Conservation (phyloP, 2,329 filamentous ascomycete species). For the Exophiala sp. region DNA sequence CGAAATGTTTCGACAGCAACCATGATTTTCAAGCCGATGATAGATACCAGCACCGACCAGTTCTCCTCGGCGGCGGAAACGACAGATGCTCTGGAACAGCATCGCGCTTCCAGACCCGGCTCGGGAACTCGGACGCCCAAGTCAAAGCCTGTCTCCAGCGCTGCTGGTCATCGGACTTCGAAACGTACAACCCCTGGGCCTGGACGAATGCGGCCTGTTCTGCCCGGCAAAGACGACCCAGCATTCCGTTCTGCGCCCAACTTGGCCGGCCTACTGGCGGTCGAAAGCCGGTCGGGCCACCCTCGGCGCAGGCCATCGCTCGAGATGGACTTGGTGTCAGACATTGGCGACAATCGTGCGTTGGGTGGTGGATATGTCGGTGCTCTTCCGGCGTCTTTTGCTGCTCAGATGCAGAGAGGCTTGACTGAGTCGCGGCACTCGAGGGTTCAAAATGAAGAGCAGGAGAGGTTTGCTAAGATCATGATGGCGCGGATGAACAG, state of each 20-base stretch:
- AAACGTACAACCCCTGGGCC: constrained; percentile 36
- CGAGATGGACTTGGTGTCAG: constrained; percentile 71
- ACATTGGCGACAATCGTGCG: constrained; percentile 62
- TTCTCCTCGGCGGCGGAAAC: constrained; percentile 10
- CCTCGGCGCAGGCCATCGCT: constrained; percentile 58
- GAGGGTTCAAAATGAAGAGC: constrained; percentile 42
- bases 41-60: constrained; percentile 23
- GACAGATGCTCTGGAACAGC: not conserved
- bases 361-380: constrained; percentile 59
- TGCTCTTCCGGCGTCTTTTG: constrained; percentile 70
- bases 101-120: constrained; percentile 24
- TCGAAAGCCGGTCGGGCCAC: constrained; percentile 34
- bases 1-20: constrained; percentile 79
- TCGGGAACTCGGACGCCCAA: constrained; percentile 27
- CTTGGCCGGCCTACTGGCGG: constrained; percentile 52
- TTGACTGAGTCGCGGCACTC: constrained; percentile 56
- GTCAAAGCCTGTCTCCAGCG: constrained; percentile 17
- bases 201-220: constrained; percentile 55
- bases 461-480: constrained; percentile 72
- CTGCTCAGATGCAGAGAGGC: constrained; percentile 74
- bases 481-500: constrained; percentile 90
- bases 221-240: constrained; percentile 47
- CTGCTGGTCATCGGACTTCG: constrained; percentile 40
- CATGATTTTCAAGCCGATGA: constrained; percentile 74
- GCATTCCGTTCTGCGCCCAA: constrained; percentile 55